A percentile compares a stretch with the other conserved stretches of the same genome.
phyloP scores from a whole-genome alignment of 1,139 yeast genomes.

The Lodderomyces pseudojiufengensis region DNA sequence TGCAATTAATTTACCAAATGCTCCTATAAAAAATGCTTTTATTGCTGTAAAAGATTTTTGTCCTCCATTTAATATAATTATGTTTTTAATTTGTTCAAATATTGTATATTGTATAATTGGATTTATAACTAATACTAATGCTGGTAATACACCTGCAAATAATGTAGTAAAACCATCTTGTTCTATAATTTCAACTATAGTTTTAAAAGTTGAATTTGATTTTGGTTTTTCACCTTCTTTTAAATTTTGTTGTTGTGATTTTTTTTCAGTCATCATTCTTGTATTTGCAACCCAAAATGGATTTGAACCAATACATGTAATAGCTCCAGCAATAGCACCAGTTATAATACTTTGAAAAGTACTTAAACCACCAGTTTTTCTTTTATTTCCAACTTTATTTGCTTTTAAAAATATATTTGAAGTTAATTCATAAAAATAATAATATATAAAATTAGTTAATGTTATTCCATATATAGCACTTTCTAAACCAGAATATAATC shows the following conservation, averaged over 20 bases:
- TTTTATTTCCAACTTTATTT: constrained; percentile 17
- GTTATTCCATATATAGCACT: constrained; percentile 86
- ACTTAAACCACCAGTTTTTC: constrained; percentile 41
- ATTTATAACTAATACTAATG: constrained; percentile 77
- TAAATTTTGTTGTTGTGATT: constrained; percentile 23
- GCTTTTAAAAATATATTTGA: constrained; percentile 51
- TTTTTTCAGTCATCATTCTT: constrained; percentile 63
- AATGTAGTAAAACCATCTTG: constrained; percentile 70
- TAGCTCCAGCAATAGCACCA: constrained; percentile 85
- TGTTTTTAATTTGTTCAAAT: constrained; percentile 79
- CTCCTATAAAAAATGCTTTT: constrained; percentile 85
- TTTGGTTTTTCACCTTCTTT: constrained; percentile 14
- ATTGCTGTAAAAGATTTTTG: constrained; percentile 46
- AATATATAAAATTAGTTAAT: constrained; percentile 81
- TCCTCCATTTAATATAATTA: constrained; percentile 54
- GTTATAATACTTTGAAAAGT: constrained; percentile 73
- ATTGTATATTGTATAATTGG: constrained; percentile 92
- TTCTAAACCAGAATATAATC: constrained; percentile 81
- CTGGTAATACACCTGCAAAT: constrained; percentile 84
- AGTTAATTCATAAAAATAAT: constrained; percentile 81
- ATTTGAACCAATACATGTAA: constrained; percentile 82
- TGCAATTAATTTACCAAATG: constrained; percentile 83
- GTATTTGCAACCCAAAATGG: constrained; percentile 97
- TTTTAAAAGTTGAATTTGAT: constrained; percentile 43
- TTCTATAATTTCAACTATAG: constrained; percentile 59